These are phyloP conservation scores for Colletotrichum sp. DNA, from an alignment of 2,329 filamentous ascomycete genomes.

Conservation along the genomic window DNA sequence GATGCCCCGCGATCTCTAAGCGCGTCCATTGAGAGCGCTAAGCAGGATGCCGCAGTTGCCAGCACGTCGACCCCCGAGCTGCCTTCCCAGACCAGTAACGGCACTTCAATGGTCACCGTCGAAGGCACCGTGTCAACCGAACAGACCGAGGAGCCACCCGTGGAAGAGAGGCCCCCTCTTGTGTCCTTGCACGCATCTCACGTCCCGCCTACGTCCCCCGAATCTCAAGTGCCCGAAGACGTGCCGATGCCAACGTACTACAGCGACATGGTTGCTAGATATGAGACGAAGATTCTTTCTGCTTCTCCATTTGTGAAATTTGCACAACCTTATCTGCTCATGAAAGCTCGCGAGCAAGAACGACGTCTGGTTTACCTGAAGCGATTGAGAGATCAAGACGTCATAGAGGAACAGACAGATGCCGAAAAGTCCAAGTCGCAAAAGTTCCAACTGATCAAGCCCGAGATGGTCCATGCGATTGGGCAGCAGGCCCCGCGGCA, in stretches of 20 bases:
- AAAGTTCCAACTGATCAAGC: conserved; percentile 88
- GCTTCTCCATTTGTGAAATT: conserved; percentile 97
- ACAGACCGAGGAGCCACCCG: conserved; percentile 25
- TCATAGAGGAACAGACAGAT: conserved; percentile 59
- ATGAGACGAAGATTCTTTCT: conserved; percentile 91
- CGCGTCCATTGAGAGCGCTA: conserved; percentile 27
- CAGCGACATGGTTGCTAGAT: conserved; percentile 91
- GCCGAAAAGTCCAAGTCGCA: conserved; percentile 69
- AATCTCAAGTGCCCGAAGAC: conserved; percentile 73
- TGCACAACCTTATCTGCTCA: conserved; percentile 89
- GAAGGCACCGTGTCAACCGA: conserved; percentile 32
- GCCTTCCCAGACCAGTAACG: conserved; percentile 16
- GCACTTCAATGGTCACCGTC: conserved; percentile 15
- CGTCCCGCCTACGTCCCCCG: conserved; percentile 44
- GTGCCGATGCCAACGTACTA: conserved; percentile 90
- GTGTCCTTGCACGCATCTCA: conserved; percentile 49
- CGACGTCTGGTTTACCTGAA: conserved; percentile 82
- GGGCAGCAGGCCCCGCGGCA: conserved; percentile 81
- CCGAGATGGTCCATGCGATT: conserved; percentile 91
- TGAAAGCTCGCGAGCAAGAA: conserved; percentile 91
- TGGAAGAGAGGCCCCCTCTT: conserved; percentile 30
- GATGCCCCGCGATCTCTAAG: conserved; percentile 42
- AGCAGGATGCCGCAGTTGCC: conserved; percentile 33
- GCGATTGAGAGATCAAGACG: conserved; percentile 78
- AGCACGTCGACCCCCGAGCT: conserved; percentile 41